Evolutionary conservation across 371 early-diverging fungal genomes (phyloP), one percentile per base, ranked within the genome.

Genomic region (Circinella minor): DNA sequence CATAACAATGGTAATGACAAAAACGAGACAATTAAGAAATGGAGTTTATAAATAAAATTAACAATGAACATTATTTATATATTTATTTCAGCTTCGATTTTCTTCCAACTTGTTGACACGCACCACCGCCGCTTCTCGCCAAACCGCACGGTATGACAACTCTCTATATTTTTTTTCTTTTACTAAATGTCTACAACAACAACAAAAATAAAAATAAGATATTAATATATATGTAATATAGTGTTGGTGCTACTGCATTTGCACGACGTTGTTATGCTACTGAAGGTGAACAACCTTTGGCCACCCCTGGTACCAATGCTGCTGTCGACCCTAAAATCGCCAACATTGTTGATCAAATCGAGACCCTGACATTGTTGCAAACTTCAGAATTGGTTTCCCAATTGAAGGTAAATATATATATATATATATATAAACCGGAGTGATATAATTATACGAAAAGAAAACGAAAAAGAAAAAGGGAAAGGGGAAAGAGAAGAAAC

Each of bases 321-420:
- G 79, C 74, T 62, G 86, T 74, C 38, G 86, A 89, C 74, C 92
- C 93, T 74, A 95, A 93, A 77, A 89, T 97, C 64, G 76, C 87
- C 47, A 78, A 86, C 66, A 95, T 98, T 74, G 97, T 96, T 49
- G 95, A 95, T 67, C 85, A 92, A 82, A 96, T 98, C 76, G 89
- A 94, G 48, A 84, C 83, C 70, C 85, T 98, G 77, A 96, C 93
- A 48, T 87, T 98, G 78, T 85, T 96, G 70, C 95, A 98, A 85
- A 95, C 96, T 17, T 91, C 97, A 55, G 89, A 92, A 66, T 88
- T 98, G 70, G 94, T 98, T 57, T 79, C 90, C 67, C 86, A 89
- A 74, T 87, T 98, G 74, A 98, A 97, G 92, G 92, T 95, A 83
- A 64, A 0, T 18, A 36, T 43, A 9, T 43, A 43, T 43, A 43